Evolutionary conservation across 2,329 filamentous ascomycete species (phyloP).

Genomic region (Lomentospora prolificans): DNA sequence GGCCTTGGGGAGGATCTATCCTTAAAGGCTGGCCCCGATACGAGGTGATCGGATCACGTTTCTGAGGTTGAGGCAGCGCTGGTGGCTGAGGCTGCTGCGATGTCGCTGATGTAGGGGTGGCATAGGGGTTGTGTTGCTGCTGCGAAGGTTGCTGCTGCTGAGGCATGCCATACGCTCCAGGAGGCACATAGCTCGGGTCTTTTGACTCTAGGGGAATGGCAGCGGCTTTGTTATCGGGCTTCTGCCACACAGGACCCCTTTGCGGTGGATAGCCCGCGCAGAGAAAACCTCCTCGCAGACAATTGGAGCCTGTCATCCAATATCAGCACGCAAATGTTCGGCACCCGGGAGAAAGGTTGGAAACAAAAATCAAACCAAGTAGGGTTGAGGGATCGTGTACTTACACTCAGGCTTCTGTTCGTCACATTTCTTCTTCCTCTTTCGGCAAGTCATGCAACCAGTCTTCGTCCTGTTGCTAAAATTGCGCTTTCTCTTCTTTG

Average conservation of each 20-base stretch:
- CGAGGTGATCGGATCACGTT: conserved; percentile 47
- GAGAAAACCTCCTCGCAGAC: conserved; percentile 76
- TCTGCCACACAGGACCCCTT: conserved; percentile 62
- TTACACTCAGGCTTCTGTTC: conserved; percentile 87
- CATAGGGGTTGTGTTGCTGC: conserved; percentile 19
- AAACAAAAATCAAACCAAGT: background rate
- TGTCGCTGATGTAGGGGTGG: conserved; percentile 17
- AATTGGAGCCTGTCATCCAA: conserved; percentile 62
- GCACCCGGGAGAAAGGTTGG: background rate
- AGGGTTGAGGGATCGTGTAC: conserved; percentile 21
- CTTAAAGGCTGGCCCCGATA: conserved; percentile 53
- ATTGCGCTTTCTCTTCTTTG: conserved; percentile 64
- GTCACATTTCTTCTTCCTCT: conserved; percentile 96
- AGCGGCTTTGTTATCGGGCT: conserved; percentile 58
- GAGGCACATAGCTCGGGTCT: conserved; percentile 54
- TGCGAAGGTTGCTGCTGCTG: conserved; percentile 24
- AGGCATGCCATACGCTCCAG: conserved; percentile 53
- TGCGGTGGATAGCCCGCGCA: conserved; percentile 87
- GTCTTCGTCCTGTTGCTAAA: conserved; percentile 97
- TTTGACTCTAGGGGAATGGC: conserved; percentile 77
- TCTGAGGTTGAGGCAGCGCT: conserved; percentile 18
- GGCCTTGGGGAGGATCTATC: conserved; percentile 53
- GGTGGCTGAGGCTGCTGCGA: conserved; percentile 15
- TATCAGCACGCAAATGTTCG: background rate
- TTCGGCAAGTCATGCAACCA: conserved; percentile 83